phyloP scores from a whole-genome alignment of 1,284 basidiomycete genomes.

The Austropuccinia psidii region DNA sequence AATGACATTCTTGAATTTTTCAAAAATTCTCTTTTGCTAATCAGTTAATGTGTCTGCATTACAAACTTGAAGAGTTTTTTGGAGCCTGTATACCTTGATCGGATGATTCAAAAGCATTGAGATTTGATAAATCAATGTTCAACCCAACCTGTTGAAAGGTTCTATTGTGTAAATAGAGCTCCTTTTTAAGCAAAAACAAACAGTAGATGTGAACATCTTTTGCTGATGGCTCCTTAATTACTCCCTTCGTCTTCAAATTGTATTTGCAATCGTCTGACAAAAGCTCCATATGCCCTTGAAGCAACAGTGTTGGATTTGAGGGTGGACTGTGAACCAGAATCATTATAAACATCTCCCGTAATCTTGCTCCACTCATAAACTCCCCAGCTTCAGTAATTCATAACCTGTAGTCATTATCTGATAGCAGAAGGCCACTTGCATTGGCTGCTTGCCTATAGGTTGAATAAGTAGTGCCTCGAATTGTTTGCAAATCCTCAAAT shows the following conservation, averaged over 20 bases:
- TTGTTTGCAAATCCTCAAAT: not conserved
- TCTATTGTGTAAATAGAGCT: not conserved
- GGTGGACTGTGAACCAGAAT: not conserved
- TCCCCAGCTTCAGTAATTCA: not conserved
- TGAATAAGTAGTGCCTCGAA: not conserved
- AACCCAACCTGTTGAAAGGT: not conserved
- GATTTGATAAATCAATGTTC: not conserved
- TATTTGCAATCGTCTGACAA: not conserved
- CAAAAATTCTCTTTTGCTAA: not conserved
- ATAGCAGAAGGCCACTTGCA: not conserved
- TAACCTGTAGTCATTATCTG: not conserved
- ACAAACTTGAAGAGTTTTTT: no score
- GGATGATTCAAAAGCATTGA: no score
- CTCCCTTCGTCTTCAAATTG: not conserved
- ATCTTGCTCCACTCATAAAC: constrained; percentile 41
- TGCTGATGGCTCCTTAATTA: not conserved
- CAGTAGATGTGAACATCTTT: not conserved
- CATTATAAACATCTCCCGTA: not conserved
- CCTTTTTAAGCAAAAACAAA: not conserved
- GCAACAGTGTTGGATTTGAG: not conserved
- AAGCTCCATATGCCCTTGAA: not conserved
- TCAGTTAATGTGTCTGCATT: not conserved
- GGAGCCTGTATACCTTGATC: no score
- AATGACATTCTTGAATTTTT: not conserved
- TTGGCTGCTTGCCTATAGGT: not conserved